Evolutionary conservation across 768 basidiomycete species (phyloP).

Genomic region (Leucocoprinus birnbaumii): DNA sequence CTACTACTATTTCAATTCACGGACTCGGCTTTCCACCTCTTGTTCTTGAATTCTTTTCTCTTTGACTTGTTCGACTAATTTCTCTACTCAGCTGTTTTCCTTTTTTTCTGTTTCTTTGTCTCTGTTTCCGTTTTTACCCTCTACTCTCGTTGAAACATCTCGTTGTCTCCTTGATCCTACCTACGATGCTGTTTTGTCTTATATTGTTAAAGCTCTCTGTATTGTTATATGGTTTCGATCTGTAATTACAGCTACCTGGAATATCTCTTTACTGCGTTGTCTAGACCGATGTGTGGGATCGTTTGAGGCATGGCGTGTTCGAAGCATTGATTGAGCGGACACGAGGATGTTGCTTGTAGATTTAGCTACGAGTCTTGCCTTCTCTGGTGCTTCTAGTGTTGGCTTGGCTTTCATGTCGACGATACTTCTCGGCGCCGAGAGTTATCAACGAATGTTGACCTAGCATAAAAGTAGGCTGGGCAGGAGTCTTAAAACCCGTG

Average conservation of each 20-base stretch:
- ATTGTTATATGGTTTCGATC: slow-evolving; percentile 32
- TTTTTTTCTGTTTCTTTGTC: slow-evolving; percentile 4
- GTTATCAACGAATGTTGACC: too few relatives aligned
- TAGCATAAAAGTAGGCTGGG: too few relatives aligned
- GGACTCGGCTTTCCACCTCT: slow-evolving; percentile 8
- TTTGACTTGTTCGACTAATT: slow-evolving; percentile 5
- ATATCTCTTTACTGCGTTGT: slow-evolving; percentile 8
- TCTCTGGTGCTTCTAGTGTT: too few relatives aligned
- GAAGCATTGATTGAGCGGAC: too few relatives aligned
- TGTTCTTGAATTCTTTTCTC: slow-evolving; percentile 4
- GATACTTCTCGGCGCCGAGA: too few relatives aligned
- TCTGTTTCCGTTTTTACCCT: slow-evolving; percentile 11
- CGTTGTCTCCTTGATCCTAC: slow-evolving; percentile 15
- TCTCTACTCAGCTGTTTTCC: slow-evolving; percentile 9
- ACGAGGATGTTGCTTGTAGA: too few relatives aligned
- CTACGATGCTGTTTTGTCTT: slow-evolving; percentile 12
- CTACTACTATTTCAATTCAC: slow-evolving; percentile 2
- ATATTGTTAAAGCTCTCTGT: slow-evolving; percentile 27
- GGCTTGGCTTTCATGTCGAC: too few relatives aligned
- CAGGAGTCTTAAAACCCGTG: too few relatives aligned
- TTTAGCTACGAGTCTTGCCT: too few relatives aligned
- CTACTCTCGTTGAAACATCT: slow-evolving; percentile 12
- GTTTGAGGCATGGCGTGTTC: not conserved
- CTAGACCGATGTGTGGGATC: not conserved
- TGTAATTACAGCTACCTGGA: slow-evolving; percentile 24